These are phyloP conservation scores for Phytophthora capsici DNA, from an alignment of 352 stramenopile genomes.

Conservation along the genomic window DNA sequence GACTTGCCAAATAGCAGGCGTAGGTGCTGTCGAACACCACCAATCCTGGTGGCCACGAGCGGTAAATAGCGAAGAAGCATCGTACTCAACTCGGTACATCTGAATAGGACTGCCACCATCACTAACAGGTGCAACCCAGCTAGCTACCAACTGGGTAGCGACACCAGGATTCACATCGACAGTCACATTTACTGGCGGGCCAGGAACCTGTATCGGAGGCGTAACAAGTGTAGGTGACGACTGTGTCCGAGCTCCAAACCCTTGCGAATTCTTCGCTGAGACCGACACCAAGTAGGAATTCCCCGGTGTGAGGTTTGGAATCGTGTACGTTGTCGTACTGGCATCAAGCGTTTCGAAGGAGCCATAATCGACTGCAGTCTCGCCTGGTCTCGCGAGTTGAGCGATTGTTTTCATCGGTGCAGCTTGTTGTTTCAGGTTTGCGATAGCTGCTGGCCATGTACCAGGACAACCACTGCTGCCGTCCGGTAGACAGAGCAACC, in stretches of 20 bases:
- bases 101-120: slow-evolving; percentile 64
- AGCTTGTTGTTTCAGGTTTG: slow-evolving; percentile 11
- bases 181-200: slow-evolving; percentile 63
- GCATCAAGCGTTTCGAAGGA: slow-evolving; percentile 78
- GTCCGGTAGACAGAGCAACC: slow-evolving; percentile 51
- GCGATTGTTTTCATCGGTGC: slow-evolving; percentile 15
- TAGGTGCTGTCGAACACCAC: slow-evolving; percentile 66
- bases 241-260: slow-evolving; percentile 49
- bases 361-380: slow-evolving; percentile 65
- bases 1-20: slow-evolving; percentile 65
- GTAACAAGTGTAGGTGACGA: slow-evolving; percentile 55
- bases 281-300: slow-evolving; percentile 89
- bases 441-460: slow-evolving; percentile 41
- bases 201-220: slow-evolving; percentile 81
- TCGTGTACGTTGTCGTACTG: slow-evolving; percentile 65
- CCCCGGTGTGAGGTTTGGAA: slow-evolving; percentile 73
- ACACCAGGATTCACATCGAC: slow-evolving; percentile 83
- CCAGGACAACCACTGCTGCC: slow-evolving; percentile 50
- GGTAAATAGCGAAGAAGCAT: slow-evolving; percentile 70
- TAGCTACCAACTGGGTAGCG: slow-evolving; percentile 67
- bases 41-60: slow-evolving; percentile 67
- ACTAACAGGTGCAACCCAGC: slow-evolving; percentile 56
- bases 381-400: slow-evolving; percentile 39
- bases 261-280: slow-evolving; percentile 87
- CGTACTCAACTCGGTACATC: slow-evolving; percentile 86